Conservation (phyloP, 139 green algal genomes). For the Zygnema cylindricum region DNA sequence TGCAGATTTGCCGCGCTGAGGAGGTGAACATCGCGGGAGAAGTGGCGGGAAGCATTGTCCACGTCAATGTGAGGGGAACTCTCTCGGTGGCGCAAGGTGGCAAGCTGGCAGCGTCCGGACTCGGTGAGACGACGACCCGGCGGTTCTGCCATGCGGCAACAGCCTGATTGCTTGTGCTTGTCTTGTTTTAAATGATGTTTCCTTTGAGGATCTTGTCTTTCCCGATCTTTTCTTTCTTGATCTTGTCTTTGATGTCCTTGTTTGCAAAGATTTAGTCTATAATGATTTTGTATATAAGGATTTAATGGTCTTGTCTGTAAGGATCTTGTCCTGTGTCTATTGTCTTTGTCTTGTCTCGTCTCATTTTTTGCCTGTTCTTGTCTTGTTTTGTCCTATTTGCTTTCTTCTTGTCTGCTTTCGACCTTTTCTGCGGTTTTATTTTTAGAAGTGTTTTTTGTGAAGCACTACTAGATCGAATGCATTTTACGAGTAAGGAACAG, state of each 20-base stretch:
- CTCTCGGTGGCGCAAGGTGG: constrained; percentile 8
- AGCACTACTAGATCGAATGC: no score
- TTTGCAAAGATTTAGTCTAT: neutral
- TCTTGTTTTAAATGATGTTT: constrained; percentile 21
- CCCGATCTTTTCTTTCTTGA: neutral
- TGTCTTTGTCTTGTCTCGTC: no score
- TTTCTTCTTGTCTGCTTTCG: no score
- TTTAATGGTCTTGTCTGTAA: no score
- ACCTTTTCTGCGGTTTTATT: no score
- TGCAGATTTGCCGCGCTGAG: constrained; percentile 41
- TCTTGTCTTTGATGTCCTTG: constrained; percentile 10
- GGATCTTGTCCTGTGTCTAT: no score
- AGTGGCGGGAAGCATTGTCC: constrained; percentile 21
- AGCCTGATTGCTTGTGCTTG: constrained; percentile 1
- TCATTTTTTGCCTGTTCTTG: no score
- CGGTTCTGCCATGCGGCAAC: neutral
- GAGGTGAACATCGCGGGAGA: constrained; percentile 4
- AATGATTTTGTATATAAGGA: neutral
- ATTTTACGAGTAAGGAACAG: no score
- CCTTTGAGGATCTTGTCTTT: constrained; percentile 5
- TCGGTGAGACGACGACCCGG: neutral
- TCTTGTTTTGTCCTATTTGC: no score
- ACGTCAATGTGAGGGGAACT: constrained; percentile 25
- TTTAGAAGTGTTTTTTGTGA: no score
- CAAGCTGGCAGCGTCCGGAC: constrained; percentile 9